Evolutionary conservation across 768 basidiomycete species (phyloP), one percentile per base, ranked within the genome.

Genomic region (Psilocybe cubensis): DNA sequence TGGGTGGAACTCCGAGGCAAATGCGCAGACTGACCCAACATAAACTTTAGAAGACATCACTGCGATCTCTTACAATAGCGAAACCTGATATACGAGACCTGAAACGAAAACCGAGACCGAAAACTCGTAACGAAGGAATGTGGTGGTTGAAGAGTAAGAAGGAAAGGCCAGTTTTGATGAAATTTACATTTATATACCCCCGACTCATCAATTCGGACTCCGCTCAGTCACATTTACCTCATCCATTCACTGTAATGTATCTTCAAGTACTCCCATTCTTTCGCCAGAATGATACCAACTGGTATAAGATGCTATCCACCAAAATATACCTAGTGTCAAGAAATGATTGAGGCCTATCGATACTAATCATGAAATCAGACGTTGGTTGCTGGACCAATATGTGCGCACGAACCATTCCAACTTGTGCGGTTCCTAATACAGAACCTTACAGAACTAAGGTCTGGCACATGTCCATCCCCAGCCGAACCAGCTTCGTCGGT

Each of bases 21-120:
- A 78, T 74, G 74, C 76, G 75, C 75, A 86, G 85, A 94, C 92
- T 88, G 84, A 94, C 92, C 91, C 92, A 84, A 94, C 91, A 76
- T 94, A 94, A 73, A 94, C 84, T 80, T 94, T 94, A 70, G 88
- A 79, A 74, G 88, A 83, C 87, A 90, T 89, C 78, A 80, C 83
- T 78, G 78, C 68, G 69, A 64, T 62, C 73, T 77, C 73, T 74
- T 76, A 82, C 79, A 83, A 80, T 80, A 79, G 70, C 72, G 76
- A 75, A 76, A 70, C 75, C 76, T 75, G 76, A 75, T 76, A 83
- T 73, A 82, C 71, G 75, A 79, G 73, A 74, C 77, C 73, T 71
- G 72, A 79, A 82, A 61, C 76, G 77, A 53, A 76, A 85, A 83
- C 79, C 75, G 81, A 78, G 75, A 83, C 77, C 72, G 73, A 76